phyloP scores from a whole-genome alignment of 1,284 basidiomycete species.

The Tetrapyrgos nigripes region DNA sequence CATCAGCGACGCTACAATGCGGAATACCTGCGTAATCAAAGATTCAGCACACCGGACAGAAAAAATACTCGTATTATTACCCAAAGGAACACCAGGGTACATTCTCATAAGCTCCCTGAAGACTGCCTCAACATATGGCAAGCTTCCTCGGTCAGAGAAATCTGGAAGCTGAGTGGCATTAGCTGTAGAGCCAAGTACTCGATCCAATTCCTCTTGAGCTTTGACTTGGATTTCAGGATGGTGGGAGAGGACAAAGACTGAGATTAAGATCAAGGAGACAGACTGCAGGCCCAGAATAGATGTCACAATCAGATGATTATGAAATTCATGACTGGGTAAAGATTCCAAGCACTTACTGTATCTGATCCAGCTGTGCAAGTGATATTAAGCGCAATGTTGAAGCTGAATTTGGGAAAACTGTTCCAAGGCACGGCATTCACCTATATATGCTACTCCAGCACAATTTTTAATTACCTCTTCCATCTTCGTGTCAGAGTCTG shows the following conservation, averaged over 20 bases:
- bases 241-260: slow-evolving; percentile 35
- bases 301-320: too few species aligned
- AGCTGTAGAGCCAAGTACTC: slow-evolving; percentile 29
- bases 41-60: too few species aligned
- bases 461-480: slow-evolving; percentile 28
- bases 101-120: slow-evolving; percentile 39
- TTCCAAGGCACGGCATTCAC: too few species aligned
- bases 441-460: slow-evolving; percentile 23
- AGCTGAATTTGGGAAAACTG: too few species aligned
- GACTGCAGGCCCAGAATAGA: slow-evolving; percentile 18
- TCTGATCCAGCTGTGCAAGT: slow-evolving; percentile 32
- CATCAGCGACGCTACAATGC: slow-evolving; percentile 16
- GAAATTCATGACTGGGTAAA: neutral
- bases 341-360: slow-evolving; percentile 28
- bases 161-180: slow-evolving; percentile 41
- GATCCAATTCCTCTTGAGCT: slow-evolving; percentile 39
- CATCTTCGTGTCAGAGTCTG: neutral
- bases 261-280: slow-evolving; percentile 24
- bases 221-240: slow-evolving; percentile 35
- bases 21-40: slow-evolving; percentile 14
- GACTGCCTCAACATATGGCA: slow-evolving; percentile 41
- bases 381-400: too few species aligned
- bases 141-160: slow-evolving; percentile 32
- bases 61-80: slow-evolving; percentile 5
- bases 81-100: slow-evolving; percentile 31